Conservation (phyloP, 2,329 filamentous ascomycete genomes). For the Xylariaceae sp. region DNA sequence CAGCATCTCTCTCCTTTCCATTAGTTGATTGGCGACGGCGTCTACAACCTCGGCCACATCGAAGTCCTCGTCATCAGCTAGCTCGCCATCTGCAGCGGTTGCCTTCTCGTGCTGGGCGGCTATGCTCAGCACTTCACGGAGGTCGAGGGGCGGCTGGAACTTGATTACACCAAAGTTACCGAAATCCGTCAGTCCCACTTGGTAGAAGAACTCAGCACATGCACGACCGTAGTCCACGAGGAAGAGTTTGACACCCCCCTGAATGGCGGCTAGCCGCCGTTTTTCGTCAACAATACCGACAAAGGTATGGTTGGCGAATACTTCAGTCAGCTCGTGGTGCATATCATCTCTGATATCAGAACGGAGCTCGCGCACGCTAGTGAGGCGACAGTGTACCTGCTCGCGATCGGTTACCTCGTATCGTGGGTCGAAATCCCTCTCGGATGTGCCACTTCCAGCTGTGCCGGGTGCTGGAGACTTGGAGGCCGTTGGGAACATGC, state of each 20-base stretch:
- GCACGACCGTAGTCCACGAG: conserved; percentile 87
- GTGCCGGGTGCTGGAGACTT: conserved; percentile 26
- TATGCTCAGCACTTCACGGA: conserved; percentile 63
- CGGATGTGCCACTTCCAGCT: conserved; percentile 8
- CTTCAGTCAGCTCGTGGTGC: conserved; percentile 79
- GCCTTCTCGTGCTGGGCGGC: conserved; percentile 64
- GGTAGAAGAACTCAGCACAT: conserved; percentile 89
- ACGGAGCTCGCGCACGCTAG: conserved; percentile 80
- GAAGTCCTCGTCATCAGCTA: conserved; percentile 44
- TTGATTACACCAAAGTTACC: conserved; percentile 84
- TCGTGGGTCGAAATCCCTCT: conserved; percentile 26
- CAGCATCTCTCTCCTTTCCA: conserved; percentile 77
- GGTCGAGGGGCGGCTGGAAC: conserved; percentile 66
- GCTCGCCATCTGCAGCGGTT: conserved; percentile 21
- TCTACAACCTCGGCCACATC: conserved; percentile 60
- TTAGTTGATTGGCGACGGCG: conserved; percentile 58
- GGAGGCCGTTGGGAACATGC: conserved; percentile 68
- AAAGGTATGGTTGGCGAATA: conserved; percentile 83
- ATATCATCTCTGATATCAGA: conserved; percentile 71
- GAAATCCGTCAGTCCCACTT: conserved; percentile 89
- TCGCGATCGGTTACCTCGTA: conserved; percentile 69
- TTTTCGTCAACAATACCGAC: conserved; percentile 86
- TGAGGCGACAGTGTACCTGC: conserved; percentile 62
- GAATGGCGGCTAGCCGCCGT: conserved; percentile 82
- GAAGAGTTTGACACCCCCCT: conserved; percentile 85